Evolutionary conservation across 768 basidiomycete genomes (phyloP).

Genomic region (Rhodosporidiobolus odoratus): DNA sequence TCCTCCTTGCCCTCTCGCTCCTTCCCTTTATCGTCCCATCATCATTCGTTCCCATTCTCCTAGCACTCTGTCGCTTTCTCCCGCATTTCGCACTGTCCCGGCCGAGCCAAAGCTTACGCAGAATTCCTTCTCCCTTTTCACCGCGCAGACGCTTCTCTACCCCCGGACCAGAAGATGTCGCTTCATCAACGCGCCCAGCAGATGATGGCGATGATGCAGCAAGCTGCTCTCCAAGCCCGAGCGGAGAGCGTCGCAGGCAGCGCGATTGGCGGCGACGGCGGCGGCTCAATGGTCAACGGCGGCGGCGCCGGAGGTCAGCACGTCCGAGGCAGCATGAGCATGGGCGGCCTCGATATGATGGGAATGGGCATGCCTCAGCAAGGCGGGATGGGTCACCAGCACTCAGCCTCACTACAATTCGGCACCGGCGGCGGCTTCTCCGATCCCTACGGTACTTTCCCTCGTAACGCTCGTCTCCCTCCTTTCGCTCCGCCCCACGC

Average conservation of each 20-base stretch:
- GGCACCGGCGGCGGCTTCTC: not conserved
- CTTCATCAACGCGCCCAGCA: constrained; percentile 36
- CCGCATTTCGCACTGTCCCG: not conserved
- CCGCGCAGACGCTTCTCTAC: constrained; percentile 35
- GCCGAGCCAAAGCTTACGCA: not conserved
- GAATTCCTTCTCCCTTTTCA: not conserved
- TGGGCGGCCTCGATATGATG: constrained; percentile 13
- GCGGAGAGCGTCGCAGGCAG: constrained; percentile 30
- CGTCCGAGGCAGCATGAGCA: constrained; percentile 14
- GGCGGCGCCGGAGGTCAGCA: not conserved
- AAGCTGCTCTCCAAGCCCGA: constrained; percentile 21
- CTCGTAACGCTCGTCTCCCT: constrained; percentile 15
- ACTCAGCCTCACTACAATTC: not conserved
- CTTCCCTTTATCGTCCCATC: too few species aligned
- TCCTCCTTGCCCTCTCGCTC: too few species aligned
- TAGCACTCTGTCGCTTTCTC: not conserved
- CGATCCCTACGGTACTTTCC: constrained; percentile 9
- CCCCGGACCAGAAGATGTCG: constrained; percentile 37
- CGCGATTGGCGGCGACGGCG: constrained; percentile 4
- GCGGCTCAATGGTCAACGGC: constrained; percentile 18
- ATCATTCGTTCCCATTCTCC: too few species aligned
- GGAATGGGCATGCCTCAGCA: not conserved
- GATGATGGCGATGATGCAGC: constrained; percentile 39
- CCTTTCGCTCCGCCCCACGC: constrained; percentile 31
- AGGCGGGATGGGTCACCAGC: not conserved